Percentiles rank a stretch among this genome's conserved stretches.
Conservation (phyloP, 1,139 yeast genomes). For the Scheffersomyces illinoinensis region DNA sequence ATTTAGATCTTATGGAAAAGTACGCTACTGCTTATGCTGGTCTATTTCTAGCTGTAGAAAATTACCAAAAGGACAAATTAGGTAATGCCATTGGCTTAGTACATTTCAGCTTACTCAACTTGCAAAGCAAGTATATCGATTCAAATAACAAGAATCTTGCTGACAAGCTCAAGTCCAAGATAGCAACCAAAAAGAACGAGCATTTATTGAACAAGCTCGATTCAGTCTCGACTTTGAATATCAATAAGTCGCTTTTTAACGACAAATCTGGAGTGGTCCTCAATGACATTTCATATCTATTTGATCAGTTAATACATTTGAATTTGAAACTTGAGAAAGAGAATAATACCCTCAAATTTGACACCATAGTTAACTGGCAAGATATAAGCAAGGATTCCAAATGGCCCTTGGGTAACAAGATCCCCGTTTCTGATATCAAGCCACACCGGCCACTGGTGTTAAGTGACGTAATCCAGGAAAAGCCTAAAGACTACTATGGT, state of each 20-base stretch:
- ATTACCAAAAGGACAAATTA: constrained; percentile 39
- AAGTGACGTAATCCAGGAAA: not conserved
- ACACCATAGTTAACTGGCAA: constrained; percentile 37
- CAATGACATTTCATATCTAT: constrained; percentile 38
- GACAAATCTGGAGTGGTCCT: constrained; percentile 36
- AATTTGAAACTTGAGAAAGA: constrained; percentile 45
- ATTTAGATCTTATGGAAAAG: constrained; percentile 32
- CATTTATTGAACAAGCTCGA: constrained; percentile 30
- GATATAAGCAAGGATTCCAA: constrained; percentile 40
- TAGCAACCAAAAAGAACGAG: constrained; percentile 32
- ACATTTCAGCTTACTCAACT: constrained; percentile 36
- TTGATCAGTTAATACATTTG: constrained; percentile 39
- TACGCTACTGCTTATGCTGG: constrained; percentile 47
- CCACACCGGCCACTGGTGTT: constrained; percentile 8
- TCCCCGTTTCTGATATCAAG: constrained; percentile 26
- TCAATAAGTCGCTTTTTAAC: constrained; percentile 38
- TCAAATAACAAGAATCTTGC: constrained; percentile 14
- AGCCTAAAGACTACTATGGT: constrained; percentile 2
- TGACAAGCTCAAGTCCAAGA: constrained; percentile 25
- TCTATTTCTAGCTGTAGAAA: constrained; percentile 41
- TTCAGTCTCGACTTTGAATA: constrained; percentile 38
- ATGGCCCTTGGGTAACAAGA: constrained; percentile 47
- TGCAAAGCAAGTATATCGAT: constrained; percentile 35
- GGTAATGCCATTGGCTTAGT: constrained; percentile 48
- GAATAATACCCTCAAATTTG: constrained; percentile 42